Evolutionary conservation across 2,329 filamentous ascomycete species (phyloP).

Genomic region (Whalleya microplaca): DNA sequence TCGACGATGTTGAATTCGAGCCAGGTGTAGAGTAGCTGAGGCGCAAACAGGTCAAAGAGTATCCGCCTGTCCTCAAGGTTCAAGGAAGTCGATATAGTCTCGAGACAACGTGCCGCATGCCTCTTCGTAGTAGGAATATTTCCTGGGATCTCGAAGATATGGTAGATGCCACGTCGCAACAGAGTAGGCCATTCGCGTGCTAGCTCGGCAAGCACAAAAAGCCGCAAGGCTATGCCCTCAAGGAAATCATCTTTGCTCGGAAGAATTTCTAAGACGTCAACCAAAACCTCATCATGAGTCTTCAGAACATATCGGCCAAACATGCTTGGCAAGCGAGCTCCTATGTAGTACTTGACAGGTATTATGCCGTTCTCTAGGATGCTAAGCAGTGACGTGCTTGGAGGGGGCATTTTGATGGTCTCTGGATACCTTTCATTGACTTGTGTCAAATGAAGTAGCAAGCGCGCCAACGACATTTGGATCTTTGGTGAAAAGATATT

Average conservation of each 20-base stretch:
- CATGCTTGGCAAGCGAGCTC: conserved; percentile 69
- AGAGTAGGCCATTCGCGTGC: conserved; percentile 86
- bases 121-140: conserved; percentile 65
- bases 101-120: conserved; percentile 76
- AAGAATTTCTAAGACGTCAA: conserved; percentile 81
- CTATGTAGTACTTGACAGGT: conserved; percentile 75
- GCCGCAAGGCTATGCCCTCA: conserved; percentile 84
- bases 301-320: conserved; percentile 84
- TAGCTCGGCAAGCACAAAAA: conserved; percentile 75
- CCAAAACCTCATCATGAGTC: conserved; percentile 80
- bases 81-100: conserved; percentile 66
- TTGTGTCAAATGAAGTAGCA: conserved; percentile 73
- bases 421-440: conserved; percentile 69
- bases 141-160: conserved; percentile 89
- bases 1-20: conserved; percentile 67
- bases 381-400: conserved; percentile 72
- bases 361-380: conserved; percentile 71
- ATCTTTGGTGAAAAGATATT: conserved; percentile 71
- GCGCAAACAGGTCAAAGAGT: conserved; percentile 82
- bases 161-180: conserved; percentile 84
- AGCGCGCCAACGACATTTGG: conserved; percentile 66
- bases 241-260: conserved; percentile 70
- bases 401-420: conserved; percentile 59
- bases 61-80: conserved; percentile 67
- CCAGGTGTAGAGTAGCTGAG: conserved; percentile 92